Conservation (phyloP, 75 land plant species). For the Azolla pinnata region DNA sequence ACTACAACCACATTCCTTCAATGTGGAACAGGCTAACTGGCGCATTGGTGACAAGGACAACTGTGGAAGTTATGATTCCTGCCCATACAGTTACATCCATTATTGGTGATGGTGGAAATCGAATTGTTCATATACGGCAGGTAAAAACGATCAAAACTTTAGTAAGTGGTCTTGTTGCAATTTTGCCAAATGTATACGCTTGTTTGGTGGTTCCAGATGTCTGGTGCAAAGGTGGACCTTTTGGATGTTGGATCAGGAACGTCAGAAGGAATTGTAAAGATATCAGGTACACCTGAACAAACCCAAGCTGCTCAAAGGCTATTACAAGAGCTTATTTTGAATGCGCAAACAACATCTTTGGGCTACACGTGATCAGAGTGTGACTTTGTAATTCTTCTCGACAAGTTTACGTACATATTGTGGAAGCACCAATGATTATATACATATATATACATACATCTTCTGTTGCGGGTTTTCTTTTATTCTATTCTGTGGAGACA, state of each 20-base stretch:
- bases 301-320: slow-evolving; percentile 62
- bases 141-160: too few relatives aligned
- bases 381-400: not conserved
- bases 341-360: slow-evolving; percentile 8
- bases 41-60: slow-evolving; percentile 52
- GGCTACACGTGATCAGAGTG: not conserved
- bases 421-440: too few relatives aligned
- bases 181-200: not conserved
- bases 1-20: too few relatives aligned
- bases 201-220: slow-evolving; percentile 32
- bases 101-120: slow-evolving; percentile 38
- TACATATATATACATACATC: too few relatives aligned
- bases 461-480: too few relatives aligned
- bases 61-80: slow-evolving; percentile 66
- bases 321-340: slow-evolving; percentile 55
- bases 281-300: slow-evolving; percentile 64
- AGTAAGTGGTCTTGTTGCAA: not conserved
- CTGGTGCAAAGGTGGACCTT: slow-evolving; percentile 50
- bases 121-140: slow-evolving; percentile 57
- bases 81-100: slow-evolving; percentile 47
- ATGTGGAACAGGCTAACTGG: slow-evolving; percentile 14
- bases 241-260: slow-evolving; percentile 41
- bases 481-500: too few relatives aligned
- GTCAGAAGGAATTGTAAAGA: slow-evolving; percentile 28
- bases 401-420: too few relatives aligned